Evolutionary conservation across 2,329 filamentous ascomycete species (phyloP).

Genomic region (Cytospora schulzeri): DNA sequence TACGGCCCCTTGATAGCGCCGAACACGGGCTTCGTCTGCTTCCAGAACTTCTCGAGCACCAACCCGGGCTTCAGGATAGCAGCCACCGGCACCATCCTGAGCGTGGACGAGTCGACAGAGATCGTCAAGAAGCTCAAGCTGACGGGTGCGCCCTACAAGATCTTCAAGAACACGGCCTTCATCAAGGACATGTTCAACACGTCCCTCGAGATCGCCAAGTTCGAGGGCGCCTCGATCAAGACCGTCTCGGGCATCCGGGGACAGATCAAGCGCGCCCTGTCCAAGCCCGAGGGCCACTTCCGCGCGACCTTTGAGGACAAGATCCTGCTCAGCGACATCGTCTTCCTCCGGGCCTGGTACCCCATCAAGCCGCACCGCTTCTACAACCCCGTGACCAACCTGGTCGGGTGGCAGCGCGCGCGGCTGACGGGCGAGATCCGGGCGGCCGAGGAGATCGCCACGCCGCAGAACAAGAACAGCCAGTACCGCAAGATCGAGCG

Average conservation of each 20-base stretch:
- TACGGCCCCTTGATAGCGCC: conserved; percentile 94
- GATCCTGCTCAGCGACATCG: conserved; percentile 92
- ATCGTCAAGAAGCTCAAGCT: conserved; percentile 99
- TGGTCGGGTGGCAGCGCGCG: conserved; percentile 93
- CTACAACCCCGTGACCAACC: conserved; percentile 94
- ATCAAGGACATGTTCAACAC: conserved; percentile 98
- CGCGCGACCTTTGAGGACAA: conserved; percentile 98
- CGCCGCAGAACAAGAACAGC: conserved; percentile 81
- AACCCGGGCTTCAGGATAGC: conserved; percentile 92
- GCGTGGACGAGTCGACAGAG: conserved; percentile 92
- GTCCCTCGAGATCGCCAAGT: conserved; percentile 93
- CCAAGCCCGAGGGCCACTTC: conserved; percentile 93
- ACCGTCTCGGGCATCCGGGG: conserved; percentile 94
- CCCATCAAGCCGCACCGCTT: conserved; percentile 92
- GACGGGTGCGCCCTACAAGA: conserved; percentile 91
- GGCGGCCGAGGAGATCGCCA: conserved; percentile 70
- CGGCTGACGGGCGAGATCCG: conserved; percentile 91
- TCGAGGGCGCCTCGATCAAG: conserved; percentile 92
- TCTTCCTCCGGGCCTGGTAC: conserved; percentile 96
- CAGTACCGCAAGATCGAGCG: conserved; percentile 75
- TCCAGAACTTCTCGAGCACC: conserved; percentile 83
- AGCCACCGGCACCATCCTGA: conserved; percentile 89
- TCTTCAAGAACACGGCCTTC: conserved; percentile 99
- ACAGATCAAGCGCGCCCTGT: conserved; percentile 94
- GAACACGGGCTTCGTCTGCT: conserved; percentile 92